Evolutionary conservation across 257 asterid species (phyloP), one percentile per base, ranked within the genome.

Genomic region (Fraxinus quadrangulata): DNA sequence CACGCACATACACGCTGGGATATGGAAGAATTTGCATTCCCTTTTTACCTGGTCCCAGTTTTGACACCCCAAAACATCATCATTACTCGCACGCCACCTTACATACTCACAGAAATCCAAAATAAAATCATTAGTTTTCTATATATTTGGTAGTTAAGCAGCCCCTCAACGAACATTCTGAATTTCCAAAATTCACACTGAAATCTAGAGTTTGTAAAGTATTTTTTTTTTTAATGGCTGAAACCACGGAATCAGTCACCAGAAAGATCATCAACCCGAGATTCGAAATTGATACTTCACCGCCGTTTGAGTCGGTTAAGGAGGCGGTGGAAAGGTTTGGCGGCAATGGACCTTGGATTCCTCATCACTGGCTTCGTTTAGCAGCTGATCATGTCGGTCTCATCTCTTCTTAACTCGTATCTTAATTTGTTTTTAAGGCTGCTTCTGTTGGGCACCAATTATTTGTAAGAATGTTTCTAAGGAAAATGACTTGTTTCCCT

Each of bases 241-340:
- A 81, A 82, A 80, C 76, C 14, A 59, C 78, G 77, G 87, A 85
- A 81, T 71, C 45, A 2, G 59, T 36, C 16, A 31, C 85, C 26
- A 87, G 88, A 51, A 89, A 85, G 79, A 67, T 86, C 24, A 76
- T 87, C 66, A 89, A 87, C 70, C 93, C 96, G 0, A 83, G 97
- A 71, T 96, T 81, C 23, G 97, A 91, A 76, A 95, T 95, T 56
- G 99, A 95, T 81, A 91, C 97, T 1, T 89, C 98, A 23, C 96
- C 96, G 54, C 98, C 98, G 4, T 90, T 95, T 63, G 97, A 88
- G 87, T 95, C 99, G 9, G 98, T 95, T 13, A 93, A 93, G 88
- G 98, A 95, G 85, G 99, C 99, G 9, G 98, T 95, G 49, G 89
- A 87, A 78, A 91, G 81, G 69, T 95, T 93, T 77, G 96, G 98